A percentile compares a stretch with the other conserved stretches of the same genome.
Conservation (phyloP, 2,329 filamentous ascomycete genomes). For the Neobulgaria alba region DNA sequence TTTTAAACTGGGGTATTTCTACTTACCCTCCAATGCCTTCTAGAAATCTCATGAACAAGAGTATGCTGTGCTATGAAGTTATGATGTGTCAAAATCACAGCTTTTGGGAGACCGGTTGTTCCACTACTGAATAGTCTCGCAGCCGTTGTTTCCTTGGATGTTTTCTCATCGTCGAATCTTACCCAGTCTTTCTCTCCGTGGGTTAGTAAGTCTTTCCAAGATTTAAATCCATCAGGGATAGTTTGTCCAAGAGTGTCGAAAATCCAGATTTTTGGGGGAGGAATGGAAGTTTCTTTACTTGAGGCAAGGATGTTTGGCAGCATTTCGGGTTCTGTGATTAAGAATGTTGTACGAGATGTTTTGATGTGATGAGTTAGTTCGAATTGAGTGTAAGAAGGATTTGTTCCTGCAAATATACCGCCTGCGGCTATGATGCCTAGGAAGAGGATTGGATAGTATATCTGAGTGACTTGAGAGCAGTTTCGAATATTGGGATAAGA, state of each 20-base stretch:
- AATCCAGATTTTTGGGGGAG: constrained; percentile 19
- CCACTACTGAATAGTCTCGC: constrained; percentile 36
- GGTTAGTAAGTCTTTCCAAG: constrained; percentile 15
- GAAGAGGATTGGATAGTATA: constrained; percentile 20
- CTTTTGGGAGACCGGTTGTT: constrained; percentile 50
- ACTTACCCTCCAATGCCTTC: constrained; percentile 44
- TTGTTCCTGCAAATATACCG: constrained; percentile 24
- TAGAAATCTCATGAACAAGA: constrained; percentile 42
- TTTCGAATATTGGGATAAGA: neutral
- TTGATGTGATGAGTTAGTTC: constrained; percentile 26
- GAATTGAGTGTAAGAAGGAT: constrained; percentile 23
- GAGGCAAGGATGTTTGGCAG: constrained; percentile 15
- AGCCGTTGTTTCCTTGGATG: constrained; percentile 30
- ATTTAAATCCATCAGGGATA: constrained; percentile 16
- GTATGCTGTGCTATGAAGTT: constrained; percentile 30
- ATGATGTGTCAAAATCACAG: constrained; percentile 31
- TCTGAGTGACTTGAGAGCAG: constrained; percentile 5
- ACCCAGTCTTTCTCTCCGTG: constrained; percentile 23
- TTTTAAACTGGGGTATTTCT: no score
- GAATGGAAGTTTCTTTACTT: constrained; percentile 23
- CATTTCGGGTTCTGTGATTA: constrained; percentile 23
- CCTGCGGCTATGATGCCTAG: constrained; percentile 24
- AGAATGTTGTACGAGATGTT: constrained; percentile 18
- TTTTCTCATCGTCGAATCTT: constrained; percentile 19
- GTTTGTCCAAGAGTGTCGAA: constrained; percentile 21